Conservation (phyloP, 2,329 filamentous ascomycete genomes). For the Fusarium begoniae region DNA sequence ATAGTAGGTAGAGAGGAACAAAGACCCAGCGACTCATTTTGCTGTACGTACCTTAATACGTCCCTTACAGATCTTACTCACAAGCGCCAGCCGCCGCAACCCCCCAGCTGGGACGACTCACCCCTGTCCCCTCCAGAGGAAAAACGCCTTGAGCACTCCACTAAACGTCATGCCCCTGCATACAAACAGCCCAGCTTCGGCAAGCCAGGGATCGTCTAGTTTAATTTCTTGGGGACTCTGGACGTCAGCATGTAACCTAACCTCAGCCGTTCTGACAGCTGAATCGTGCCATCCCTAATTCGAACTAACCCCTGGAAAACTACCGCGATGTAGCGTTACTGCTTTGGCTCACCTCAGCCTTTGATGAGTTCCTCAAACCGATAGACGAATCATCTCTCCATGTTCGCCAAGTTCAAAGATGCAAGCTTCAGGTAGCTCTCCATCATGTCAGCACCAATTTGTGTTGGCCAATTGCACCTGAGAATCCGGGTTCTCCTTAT, state of each 20-base stretch:
- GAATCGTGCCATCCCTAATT: background rate
- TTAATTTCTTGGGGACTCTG: conserved; percentile 18
- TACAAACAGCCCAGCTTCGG: conserved; percentile 1
- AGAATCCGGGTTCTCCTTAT: background rate
- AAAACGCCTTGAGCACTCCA: conserved; percentile 33
- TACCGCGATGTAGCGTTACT: background rate
- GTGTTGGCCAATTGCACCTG: conserved; percentile 5
- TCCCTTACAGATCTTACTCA: background rate
- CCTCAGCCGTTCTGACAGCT: conserved; percentile 22
- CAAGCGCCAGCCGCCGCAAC: conserved; percentile 2
- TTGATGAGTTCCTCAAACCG: background rate
- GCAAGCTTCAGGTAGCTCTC: conserved; percentile 10
- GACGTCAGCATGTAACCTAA: conserved; percentile 1
- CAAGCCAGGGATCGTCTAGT: conserved; percentile 9
- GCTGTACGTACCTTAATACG: background rate
- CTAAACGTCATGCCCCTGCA: conserved; percentile 26
- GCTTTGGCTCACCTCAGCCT: conserved; percentile 23
- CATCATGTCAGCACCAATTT: conserved; percentile 8
- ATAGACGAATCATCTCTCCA: conserved; percentile 11
- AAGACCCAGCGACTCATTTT: background rate
- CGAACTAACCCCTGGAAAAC: background rate
- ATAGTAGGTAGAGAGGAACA: background rate
- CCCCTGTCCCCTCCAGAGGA: background rate
- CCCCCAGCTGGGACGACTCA: background rate
- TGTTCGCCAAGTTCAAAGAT: background rate